Conservation (phyloP, 352 stramenopile genomes). For the Globisporangium echinulatum region DNA sequence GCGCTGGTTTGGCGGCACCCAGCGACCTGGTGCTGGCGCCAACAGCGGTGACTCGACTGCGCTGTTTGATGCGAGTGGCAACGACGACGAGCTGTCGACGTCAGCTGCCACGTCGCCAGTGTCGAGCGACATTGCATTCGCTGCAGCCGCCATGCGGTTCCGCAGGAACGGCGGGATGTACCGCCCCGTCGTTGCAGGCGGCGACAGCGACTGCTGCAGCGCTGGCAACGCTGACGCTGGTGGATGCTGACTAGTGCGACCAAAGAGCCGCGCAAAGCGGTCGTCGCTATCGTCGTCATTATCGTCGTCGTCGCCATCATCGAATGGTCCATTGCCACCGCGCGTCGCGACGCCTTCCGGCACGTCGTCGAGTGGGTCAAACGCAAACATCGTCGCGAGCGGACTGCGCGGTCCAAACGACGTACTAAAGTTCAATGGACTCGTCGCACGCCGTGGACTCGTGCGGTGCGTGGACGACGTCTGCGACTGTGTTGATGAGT, state of each 20-base stretch:
- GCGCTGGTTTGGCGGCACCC: slow-evolving; percentile 47
- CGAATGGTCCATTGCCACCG: slow-evolving; percentile 17
- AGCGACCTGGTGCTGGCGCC: slow-evolving; percentile 32
- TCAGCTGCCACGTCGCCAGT: slow-evolving; percentile 23
- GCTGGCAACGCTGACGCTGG: slow-evolving; percentile 15
- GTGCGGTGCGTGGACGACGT: slow-evolving; percentile 19
- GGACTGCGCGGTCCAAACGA: slow-evolving; percentile 63
- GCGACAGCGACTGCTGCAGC: slow-evolving; percentile 48
- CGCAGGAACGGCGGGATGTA: slow-evolving; percentile 72
- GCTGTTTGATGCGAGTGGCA: too few relatives aligned
- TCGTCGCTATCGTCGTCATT: slow-evolving; percentile 16
- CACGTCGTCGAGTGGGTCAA: slow-evolving; percentile 68
- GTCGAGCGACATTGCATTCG: too few relatives aligned
- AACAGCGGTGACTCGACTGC: slow-evolving; percentile 28
- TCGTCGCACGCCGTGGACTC: slow-evolving; percentile 51
- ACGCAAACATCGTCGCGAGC: slow-evolving; percentile 59
- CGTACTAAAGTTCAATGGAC: slow-evolving; percentile 38
- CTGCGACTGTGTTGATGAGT: slow-evolving; percentile 31
- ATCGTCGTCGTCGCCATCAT: slow-evolving; percentile 17
- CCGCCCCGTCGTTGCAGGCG: slow-evolving; percentile 49
- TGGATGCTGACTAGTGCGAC: neutral
- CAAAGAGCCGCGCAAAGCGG: neutral
- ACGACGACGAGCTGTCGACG: neutral
- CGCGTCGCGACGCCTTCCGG: slow-evolving; percentile 21
- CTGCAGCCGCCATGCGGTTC: slow-evolving; percentile 25